Evolutionary conservation across 257 asterid species (phyloP).

Genomic region (Nicotiana tabacum): DNA sequence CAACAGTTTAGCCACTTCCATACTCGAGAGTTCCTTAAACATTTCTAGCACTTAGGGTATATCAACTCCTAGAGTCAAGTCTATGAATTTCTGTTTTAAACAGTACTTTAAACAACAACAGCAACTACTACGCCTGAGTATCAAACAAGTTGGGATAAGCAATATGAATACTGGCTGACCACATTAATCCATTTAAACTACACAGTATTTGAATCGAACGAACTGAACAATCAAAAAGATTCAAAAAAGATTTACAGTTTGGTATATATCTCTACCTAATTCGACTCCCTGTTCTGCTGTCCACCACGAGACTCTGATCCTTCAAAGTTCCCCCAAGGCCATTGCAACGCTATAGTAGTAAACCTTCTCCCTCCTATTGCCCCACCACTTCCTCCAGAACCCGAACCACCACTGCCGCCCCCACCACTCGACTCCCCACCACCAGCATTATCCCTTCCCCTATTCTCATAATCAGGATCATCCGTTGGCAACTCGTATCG

Average conservation of each 20-base stretch:
- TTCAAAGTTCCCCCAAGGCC: constrained; percentile 40
- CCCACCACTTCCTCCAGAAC: constrained; percentile 23
- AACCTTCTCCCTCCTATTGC: constrained; percentile 28
- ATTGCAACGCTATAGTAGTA: constrained; percentile 42
- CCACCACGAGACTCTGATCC: constrained; percentile 26
- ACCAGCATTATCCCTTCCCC: constrained; percentile 13
- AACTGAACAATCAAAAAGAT: not conserved
- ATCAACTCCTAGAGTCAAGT: not conserved
- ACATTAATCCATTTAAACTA: too few species aligned
- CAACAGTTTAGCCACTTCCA: not conserved
- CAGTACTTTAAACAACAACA: not conserved
- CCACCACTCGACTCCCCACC: constrained; percentile 16
- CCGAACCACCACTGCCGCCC: constrained; percentile 10
- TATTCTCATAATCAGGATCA: constrained; percentile 66
- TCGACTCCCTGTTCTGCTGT: constrained; percentile 24
- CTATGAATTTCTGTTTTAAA: not conserved
- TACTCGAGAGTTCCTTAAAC: not conserved
- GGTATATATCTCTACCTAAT: constrained; percentile 8
- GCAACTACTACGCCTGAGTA: too few species aligned
- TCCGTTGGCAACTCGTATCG: constrained; percentile 79
- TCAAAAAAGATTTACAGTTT: not conserved
- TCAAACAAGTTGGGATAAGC: too few species aligned
- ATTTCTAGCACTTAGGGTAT: not conserved
- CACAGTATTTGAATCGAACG: not conserved
- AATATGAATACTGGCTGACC: too few species aligned